phyloP scores from a whole-genome alignment of 192 early-diverging fungal genomes.

The Linnemannia schmuckeri region DNA sequence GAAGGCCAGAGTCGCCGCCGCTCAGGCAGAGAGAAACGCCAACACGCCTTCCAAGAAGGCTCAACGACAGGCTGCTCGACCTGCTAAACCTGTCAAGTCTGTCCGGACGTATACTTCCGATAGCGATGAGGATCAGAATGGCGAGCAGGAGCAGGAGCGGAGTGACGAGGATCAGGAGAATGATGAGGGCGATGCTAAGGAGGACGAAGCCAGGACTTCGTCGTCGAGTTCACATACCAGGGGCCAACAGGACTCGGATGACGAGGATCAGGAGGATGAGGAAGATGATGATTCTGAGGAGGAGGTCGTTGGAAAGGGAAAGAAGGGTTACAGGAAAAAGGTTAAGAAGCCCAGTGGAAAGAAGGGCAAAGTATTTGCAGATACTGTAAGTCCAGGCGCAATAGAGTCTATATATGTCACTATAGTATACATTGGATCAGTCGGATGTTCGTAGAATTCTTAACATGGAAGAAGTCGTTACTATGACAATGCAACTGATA shows the following conservation, averaged over 20 bases:
- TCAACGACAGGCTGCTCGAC: slow-evolving; percentile 27
- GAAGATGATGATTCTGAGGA: slow-evolving; percentile 29
- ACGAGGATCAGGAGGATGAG: slow-evolving; percentile 8
- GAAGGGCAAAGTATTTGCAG: slow-evolving; percentile 52
- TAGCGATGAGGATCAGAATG: slow-evolving; percentile 20
- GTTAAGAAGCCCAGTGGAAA: slow-evolving; percentile 51
- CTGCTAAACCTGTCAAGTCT: slow-evolving; percentile 12
- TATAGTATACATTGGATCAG: neutral
- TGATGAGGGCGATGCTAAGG: neutral
- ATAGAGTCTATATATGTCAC: neutral
- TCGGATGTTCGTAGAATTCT: neutral
- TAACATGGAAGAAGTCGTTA: neutral
- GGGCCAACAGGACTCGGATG: slow-evolving; percentile 9
- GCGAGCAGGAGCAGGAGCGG: slow-evolving; percentile 5
- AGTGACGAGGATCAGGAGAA: slow-evolving; percentile 13
- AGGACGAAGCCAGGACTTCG: neutral
- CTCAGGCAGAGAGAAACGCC: slow-evolving; percentile 13
- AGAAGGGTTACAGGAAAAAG: slow-evolving; percentile 46
- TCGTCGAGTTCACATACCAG: neutral
- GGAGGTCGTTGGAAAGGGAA: slow-evolving; percentile 35
- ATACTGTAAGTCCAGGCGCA: slow-evolving; percentile 23
- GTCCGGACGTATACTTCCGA: slow-evolving; percentile 15
- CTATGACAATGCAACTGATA: neutral
- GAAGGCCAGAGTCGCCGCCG: slow-evolving; percentile 37
- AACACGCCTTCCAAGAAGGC: slow-evolving; percentile 42